Conservation (phyloP, 495 filamentous ascomycete genomes). For the Collariella sp. region DNA sequence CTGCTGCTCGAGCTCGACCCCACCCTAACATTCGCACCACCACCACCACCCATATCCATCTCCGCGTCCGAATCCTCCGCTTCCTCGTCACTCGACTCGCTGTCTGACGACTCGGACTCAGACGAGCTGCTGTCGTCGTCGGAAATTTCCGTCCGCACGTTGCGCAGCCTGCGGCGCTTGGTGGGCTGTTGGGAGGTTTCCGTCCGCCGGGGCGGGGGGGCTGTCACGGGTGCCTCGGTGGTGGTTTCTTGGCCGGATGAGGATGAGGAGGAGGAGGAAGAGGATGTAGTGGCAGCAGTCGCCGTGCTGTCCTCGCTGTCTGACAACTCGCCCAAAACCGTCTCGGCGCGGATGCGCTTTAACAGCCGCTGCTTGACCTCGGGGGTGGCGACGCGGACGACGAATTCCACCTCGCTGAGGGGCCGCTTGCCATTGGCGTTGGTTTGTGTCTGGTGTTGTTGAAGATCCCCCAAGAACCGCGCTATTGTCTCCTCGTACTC, state of each 20-base stretch:
- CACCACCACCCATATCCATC: constrained; percentile 10
- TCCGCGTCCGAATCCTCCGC: constrained; percentile 27
- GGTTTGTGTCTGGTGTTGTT: constrained; percentile 18
- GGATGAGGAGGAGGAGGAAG: constrained; percentile 18
- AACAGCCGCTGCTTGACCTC: constrained; percentile 40
- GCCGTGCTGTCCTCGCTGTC: constrained; percentile 34
- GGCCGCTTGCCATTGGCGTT: constrained; percentile 29
- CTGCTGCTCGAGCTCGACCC: constrained; percentile 17
- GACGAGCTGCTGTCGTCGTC: constrained; percentile 22
- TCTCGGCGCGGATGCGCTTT: constrained; percentile 44
- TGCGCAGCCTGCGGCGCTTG: constrained; percentile 50
- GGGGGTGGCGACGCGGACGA: constrained; percentile 35
- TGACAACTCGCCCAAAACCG: constrained; percentile 37
- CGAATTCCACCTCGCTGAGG: constrained; percentile 41
- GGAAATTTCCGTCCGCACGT: constrained; percentile 36
- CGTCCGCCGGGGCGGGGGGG: constrained; percentile 24
- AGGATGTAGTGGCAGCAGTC: constrained; percentile 24
- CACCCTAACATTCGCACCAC: background rate
- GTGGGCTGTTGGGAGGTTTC: constrained; percentile 34
- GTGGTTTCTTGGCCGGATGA: constrained; percentile 6
- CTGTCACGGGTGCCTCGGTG: background rate
- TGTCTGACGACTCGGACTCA: constrained; percentile 32
- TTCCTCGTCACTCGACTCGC: constrained; percentile 19
- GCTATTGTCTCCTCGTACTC: constrained; percentile 51
- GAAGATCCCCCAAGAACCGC: constrained; percentile 29